Evolutionary conservation across 2,329 filamentous ascomycete species (phyloP), one percentile per base, ranked within the genome.

Genomic region (Apiospora aurea): DNA sequence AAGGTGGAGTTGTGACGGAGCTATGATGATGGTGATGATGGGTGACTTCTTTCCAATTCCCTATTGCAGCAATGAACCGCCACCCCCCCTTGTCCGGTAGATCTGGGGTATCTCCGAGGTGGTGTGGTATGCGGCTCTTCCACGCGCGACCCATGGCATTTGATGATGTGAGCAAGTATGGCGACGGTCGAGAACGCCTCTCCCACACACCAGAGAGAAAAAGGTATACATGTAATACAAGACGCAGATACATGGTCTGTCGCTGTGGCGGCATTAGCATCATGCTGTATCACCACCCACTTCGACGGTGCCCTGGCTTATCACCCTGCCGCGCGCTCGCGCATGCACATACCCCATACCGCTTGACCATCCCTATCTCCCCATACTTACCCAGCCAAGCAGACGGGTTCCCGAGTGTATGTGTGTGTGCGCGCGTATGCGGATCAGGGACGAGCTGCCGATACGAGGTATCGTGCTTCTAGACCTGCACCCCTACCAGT

Each of bases 221-320:
- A 51, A 24, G n/a, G 7, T 11, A 21, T 4, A 14, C 8, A 64
- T 13, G 14, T 34, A 38, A 64, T 18, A 41, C 57, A 13, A 7
- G 18, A 64, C 18, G 11, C 41, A 29, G 4, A n/a, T 29, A 29
- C 53, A 18, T 57, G 24, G 14, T 18, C 24, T 24, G 26, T 34
- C 34, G 57, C 34, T n/a, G 34, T n/a, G 57, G 57, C 57, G 57
- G 57, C 57, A 64, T 41, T 64, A 64, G 57, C 34, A 64, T 24
- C 57, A 64, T 64, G 57, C 57, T 64, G 57, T 64, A 64, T 64
- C 57, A 64, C 57, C 57, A 41, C 57, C 57, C 57, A n/a, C 21
- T 41, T 6, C 8, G 34, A 64, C 21, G 34, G 29, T n/a, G 53
- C 53, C 53, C 53, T n/a, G 53, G 53, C 53, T 57, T 14, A 14